Conservation (phyloP, 768 basidiomycete species). For the Stropharia rugosoannulata region DNA sequence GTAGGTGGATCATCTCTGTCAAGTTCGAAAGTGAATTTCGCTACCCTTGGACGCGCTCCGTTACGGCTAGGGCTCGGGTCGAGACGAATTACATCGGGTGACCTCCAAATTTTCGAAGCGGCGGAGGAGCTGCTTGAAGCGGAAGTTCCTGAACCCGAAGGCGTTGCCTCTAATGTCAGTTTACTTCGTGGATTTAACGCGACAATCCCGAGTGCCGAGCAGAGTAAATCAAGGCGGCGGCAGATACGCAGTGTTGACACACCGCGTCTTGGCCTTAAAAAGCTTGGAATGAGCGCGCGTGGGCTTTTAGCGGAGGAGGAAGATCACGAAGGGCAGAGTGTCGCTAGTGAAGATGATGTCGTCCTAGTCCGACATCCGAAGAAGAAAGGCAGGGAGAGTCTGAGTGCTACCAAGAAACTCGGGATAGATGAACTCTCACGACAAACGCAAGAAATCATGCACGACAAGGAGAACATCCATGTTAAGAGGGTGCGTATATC, state of each 20-base stretch:
- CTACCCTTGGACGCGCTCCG: slow-evolving; percentile 78
- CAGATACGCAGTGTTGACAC: slow-evolving; percentile 81
- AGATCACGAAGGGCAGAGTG: slow-evolving; percentile 57
- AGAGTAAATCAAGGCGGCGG: slow-evolving; percentile 70
- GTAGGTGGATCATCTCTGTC: slow-evolving; percentile 31
- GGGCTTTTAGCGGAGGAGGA: slow-evolving; percentile 66
- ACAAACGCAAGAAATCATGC: slow-evolving; percentile 82
- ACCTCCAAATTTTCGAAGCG: slow-evolving; percentile 82
- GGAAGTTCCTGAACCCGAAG: slow-evolving; percentile 74
- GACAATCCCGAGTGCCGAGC: slow-evolving; percentile 88
- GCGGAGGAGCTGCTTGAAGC: slow-evolving; percentile 71
- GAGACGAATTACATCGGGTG: slow-evolving; percentile 75
- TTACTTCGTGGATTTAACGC: slow-evolving; percentile 91
- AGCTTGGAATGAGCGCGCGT: slow-evolving; percentile 73
- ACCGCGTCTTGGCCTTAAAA: slow-evolving; percentile 75
- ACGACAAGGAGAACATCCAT: slow-evolving; percentile 91
- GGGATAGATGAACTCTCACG: slow-evolving; percentile 83
- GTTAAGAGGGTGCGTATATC: slow-evolving; percentile 72
- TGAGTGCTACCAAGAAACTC: slow-evolving; percentile 67
- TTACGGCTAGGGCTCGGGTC: slow-evolving; percentile 63
- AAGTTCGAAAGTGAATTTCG: slow-evolving; percentile 60
- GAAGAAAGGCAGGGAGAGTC: slow-evolving; percentile 61
- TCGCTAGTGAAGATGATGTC: slow-evolving; percentile 76
- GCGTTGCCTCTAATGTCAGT: slow-evolving; percentile 71
- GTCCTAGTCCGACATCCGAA: slow-evolving; percentile 54